A percentile compares a stretch with the other conserved stretches of the same genome.
These are phyloP conservation scores for Pseudogymnoascus sp. DNA, from an alignment of 2,329 filamentous ascomycete species.

Conservation along the genomic window DNA sequence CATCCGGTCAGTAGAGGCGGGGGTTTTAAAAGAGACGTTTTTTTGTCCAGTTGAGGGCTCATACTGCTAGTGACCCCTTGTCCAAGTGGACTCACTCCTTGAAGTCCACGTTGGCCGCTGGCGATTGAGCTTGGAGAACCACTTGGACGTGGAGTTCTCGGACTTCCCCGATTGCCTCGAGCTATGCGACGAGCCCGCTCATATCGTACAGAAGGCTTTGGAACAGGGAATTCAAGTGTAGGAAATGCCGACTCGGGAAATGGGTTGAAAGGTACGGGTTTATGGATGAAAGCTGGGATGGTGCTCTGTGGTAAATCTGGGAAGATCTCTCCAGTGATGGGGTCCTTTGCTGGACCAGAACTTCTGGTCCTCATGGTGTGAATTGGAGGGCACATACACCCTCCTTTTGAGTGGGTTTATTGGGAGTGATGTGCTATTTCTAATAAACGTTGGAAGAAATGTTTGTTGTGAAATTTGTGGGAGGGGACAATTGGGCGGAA, in stretches of 20 bases:
- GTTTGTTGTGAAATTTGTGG: neutral
- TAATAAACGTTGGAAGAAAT: neutral
- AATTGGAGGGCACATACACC: neutral
- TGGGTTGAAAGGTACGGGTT: neutral
- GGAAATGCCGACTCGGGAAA: neutral
- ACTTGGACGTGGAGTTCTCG: neutral
- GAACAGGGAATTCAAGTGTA: conserved; percentile 1
- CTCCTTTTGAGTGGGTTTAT: neutral
- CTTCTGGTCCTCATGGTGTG: conserved; percentile 4
- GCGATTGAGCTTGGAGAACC: neutral
- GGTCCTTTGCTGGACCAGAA: conserved; percentile 5
- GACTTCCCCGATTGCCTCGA: neutral
- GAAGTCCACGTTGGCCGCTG: neutral
- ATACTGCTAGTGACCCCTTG: neutral
- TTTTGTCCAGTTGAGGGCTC: neutral
- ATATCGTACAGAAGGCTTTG: neutral
- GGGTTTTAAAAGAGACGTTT: neutral
- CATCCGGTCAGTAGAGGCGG: neutral
- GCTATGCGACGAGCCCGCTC: neutral
- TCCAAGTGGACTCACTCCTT: neutral
- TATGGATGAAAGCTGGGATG: neutral
- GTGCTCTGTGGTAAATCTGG: neutral
- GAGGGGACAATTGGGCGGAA: neutral
- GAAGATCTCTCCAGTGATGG: neutral
- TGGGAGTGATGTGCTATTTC: neutral